phyloP scores from a whole-genome alignment of 192 early-diverging fungal genomes.

The Coemansia sp. region DNA sequence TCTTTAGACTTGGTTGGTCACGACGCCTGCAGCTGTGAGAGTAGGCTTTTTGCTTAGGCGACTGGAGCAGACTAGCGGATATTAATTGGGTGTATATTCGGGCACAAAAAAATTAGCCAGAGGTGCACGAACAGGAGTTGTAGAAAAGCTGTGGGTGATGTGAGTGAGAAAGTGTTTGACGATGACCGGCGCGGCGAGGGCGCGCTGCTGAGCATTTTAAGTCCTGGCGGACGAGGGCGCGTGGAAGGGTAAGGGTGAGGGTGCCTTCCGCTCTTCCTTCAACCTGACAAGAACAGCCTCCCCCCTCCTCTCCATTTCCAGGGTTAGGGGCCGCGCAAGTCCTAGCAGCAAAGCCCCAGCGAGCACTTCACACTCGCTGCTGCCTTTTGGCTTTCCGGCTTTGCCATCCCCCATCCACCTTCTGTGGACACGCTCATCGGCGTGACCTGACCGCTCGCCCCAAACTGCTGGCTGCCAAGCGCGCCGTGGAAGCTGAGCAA shows the following conservation, averaged over 20 bases:
- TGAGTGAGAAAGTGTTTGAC: background rate
- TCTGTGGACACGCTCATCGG: background rate
- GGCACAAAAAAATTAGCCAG: background rate
- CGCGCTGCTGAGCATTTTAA: background rate
- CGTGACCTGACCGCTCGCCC: background rate
- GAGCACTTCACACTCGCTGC: background rate
- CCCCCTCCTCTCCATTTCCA: background rate
- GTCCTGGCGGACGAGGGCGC: background rate
- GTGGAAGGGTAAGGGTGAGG: constrained; percentile 1
- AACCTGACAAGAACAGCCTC: background rate
- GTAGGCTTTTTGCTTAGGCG: background rate
- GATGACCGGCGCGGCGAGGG: background rate
- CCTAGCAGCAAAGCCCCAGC: background rate
- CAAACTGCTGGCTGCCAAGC: background rate
- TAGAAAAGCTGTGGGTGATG: background rate
- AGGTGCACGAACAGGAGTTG: background rate
- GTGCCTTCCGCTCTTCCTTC: background rate
- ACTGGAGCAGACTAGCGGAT: background rate
- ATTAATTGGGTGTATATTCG: background rate
- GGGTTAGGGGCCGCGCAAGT: background rate
- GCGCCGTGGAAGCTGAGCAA: background rate
- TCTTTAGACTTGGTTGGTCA: background rate
- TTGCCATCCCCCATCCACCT: background rate
- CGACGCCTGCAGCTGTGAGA: background rate
- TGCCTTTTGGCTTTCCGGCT: background rate